Evolutionary conservation across 257 asterid genomes (phyloP).

Genomic region (Schizonepeta tenuifolia): DNA sequence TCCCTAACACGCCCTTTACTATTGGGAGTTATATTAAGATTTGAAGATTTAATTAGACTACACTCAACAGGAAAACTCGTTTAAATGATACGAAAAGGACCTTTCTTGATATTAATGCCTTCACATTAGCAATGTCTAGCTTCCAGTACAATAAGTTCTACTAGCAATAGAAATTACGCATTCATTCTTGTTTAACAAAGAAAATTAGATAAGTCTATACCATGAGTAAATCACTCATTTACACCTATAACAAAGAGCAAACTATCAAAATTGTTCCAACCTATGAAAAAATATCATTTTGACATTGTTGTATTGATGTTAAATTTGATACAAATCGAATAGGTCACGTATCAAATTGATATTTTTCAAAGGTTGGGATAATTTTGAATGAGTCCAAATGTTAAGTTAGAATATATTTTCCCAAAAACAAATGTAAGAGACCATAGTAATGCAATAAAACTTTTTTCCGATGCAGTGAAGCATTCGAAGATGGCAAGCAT

Average conservation of each 20-base stretch:
- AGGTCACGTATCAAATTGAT: too few relatives aligned
- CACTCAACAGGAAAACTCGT: not conserved
- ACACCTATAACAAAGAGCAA: not conserved
- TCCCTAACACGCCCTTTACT: not conserved
- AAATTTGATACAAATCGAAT: too few relatives aligned
- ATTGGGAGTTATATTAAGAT: not conserved
- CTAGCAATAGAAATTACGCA: not conserved
- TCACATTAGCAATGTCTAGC: not conserved
- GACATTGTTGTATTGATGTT: too few relatives aligned
- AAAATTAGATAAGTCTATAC: not conserved
- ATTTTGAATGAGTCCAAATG: too few relatives aligned
- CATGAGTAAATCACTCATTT: not conserved
- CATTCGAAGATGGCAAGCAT: not conserved
- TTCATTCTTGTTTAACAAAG: not conserved
- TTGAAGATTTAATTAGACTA: not conserved
- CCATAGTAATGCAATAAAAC: not conserved
- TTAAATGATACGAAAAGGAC: not conserved
- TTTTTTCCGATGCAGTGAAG: not conserved
- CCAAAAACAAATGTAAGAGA: not conserved
- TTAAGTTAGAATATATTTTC: too few relatives aligned
- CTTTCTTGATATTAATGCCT: not conserved
- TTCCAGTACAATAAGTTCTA: not conserved
- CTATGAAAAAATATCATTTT: too few relatives aligned
- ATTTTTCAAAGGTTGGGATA: too few relatives aligned
- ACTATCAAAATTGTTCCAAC: too few relatives aligned